Evolutionary conservation across 2,329 filamentous ascomycete species (phyloP).

Genomic region (Alternaria brassicae): DNA sequence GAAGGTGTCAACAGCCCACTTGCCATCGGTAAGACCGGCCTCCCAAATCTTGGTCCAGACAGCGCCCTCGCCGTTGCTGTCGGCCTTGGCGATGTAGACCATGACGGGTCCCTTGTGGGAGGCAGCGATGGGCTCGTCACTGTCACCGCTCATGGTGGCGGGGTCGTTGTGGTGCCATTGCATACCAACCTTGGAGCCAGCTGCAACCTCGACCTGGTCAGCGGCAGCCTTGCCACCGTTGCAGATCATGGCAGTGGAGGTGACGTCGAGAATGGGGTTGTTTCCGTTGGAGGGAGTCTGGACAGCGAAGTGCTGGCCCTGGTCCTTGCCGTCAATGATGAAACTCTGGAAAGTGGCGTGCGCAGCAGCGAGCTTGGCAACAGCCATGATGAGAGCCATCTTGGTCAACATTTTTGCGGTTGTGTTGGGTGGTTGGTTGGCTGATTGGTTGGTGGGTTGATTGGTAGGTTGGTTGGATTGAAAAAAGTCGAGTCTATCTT

Average conservation of each 20-base stretch:
- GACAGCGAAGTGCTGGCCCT: slow-evolving; percentile 49
- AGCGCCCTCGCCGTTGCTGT: slow-evolving; percentile 54
- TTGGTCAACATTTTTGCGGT: slow-evolving; percentile 44
- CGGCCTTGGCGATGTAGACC: slow-evolving; percentile 58
- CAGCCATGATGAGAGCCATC: slow-evolving; percentile 41
- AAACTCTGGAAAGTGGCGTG: slow-evolving; percentile 51
- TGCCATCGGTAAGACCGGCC: slow-evolving; percentile 43
- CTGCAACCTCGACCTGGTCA: slow-evolving; percentile 56
- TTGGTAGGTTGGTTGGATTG: slow-evolving; percentile 13
- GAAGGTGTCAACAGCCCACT: slow-evolving; percentile 52
- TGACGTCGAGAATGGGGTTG: slow-evolving; percentile 49
- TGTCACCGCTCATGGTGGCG: slow-evolving; percentile 35
- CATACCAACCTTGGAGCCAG: slow-evolving; percentile 54
- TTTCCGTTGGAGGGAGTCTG: slow-evolving; percentile 54
- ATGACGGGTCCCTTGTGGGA: slow-evolving; percentile 62
- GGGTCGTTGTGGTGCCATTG: slow-evolving; percentile 60
- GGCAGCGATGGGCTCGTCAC: slow-evolving; percentile 61
- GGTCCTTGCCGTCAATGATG: slow-evolving; percentile 51
- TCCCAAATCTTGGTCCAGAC: slow-evolving; percentile 60
- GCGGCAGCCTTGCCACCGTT: slow-evolving; percentile 43
- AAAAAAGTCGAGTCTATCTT: slow-evolving; percentile 23
- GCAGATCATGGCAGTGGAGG: slow-evolving; percentile 46
- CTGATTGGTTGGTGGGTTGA: slow-evolving; percentile 21
- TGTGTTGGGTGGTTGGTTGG: too few relatives aligned
- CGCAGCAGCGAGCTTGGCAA: slow-evolving; percentile 43